phyloP scores from a whole-genome alignment of 2,329 filamentous ascomycete genomes.

The Aphanocladium album region DNA sequence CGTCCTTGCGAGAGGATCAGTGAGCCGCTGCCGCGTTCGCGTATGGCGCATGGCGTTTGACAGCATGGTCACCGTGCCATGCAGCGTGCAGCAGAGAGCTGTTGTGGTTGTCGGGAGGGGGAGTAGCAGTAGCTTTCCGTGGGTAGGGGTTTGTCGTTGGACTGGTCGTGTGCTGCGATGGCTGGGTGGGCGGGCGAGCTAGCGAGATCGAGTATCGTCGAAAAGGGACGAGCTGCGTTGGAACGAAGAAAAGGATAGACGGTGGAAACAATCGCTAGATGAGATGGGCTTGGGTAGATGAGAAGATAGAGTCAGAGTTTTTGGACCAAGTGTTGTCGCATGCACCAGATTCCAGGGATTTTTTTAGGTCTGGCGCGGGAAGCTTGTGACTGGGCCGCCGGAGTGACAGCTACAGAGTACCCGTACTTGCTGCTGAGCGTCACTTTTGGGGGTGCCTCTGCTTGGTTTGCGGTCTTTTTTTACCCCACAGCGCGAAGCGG shows the following conservation, averaged over 20 bases:
- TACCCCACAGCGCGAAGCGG: conserved; percentile 11
- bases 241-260: background rate
- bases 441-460: too few species aligned
- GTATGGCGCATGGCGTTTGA: conserved; percentile 32
- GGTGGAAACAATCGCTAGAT: too few species aligned
- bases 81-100: background rate
- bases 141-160: background rate
- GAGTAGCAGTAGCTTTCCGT: background rate
- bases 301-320: too few species aligned
- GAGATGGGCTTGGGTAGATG: too few species aligned
- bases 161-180: background rate
- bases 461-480: background rate
- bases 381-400: conserved; percentile 9
- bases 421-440: background rate
- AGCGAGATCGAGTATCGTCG: background rate
- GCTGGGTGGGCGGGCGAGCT: background rate
- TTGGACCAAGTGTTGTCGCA: background rate
- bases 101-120: background rate
- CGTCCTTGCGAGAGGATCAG: background rate
- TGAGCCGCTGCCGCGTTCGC: conserved; percentile 23
- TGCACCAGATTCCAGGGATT: background rate
- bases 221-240: background rate
- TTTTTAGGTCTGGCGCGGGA: background rate
- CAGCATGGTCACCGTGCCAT: conserved; percentile 25
- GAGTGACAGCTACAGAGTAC: conserved; percentile 1